Evolutionary conservation across 306 rosid genomes (phyloP), one percentile per base, ranked within the genome.

Genomic region (Acacia melanoxylon): DNA sequence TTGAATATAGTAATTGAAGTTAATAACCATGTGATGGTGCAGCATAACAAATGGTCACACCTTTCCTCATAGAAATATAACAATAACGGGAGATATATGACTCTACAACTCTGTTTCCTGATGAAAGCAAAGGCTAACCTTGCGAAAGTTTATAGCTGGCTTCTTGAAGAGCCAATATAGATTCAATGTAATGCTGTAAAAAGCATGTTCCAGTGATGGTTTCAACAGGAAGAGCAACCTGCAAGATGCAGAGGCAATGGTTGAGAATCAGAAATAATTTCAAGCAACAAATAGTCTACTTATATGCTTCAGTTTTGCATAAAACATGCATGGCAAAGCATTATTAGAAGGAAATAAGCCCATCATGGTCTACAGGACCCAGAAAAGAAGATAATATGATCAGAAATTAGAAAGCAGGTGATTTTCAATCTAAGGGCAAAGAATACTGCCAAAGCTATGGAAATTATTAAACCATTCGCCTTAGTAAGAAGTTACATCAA

Each of bases 161-260:
- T 76, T 88, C 93, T 92, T 93, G 97, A 87, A 95, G 94, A 81
- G 97, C 98, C 83, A 95, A 84, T 86, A 91, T 86, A 48, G 87
- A 86, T 73, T 95, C 99, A 67, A 95, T 90, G 86, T 95, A 92
- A 83, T 88, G 54, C 78, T 92, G 97, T 74, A 95, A 78, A 88
- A 92, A 95, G 85, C 94, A 67, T 61, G 90, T 79, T 79, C 92
- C 94, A 27, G 97, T 86, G 37, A 93, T 86, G 78, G 94, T 95
- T 82, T 95, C 99, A 20, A 89, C 89, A 11, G 99, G 99, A 88
- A 95, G 98, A 85, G 99, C 98, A 82, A 95, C 91, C 99, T 95
- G 90, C 75, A 84, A 85, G 74, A 78, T 45, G 75, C 75, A 76
- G 78, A 85, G 63, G 75, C 31, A 54, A 69, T 52, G 25, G 9